phyloP scores from a whole-genome alignment of 306 rosid species.

The Prunus salicina region DNA sequence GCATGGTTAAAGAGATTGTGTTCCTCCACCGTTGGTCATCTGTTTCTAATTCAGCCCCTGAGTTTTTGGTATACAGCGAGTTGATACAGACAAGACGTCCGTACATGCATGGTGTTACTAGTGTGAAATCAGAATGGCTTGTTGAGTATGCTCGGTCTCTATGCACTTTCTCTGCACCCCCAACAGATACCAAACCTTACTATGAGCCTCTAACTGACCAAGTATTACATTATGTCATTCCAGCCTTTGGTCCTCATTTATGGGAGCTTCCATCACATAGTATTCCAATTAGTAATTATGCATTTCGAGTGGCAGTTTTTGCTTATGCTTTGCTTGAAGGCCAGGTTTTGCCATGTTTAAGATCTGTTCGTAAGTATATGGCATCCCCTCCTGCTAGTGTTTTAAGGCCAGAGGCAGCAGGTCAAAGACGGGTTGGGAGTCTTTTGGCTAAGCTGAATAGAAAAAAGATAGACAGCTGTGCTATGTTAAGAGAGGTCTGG shows the following conservation, averaged over 20 bases:
- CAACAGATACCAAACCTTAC: constrained; percentile 57
- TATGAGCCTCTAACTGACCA: constrained; percentile 64
- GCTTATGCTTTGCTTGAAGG: constrained; percentile 84
- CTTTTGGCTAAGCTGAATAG: constrained; percentile 48
- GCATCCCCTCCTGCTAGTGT: constrained; percentile 70
- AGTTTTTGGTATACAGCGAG: constrained; percentile 87
- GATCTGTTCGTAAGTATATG: constrained; percentile 51
- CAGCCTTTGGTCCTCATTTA: constrained; percentile 69
- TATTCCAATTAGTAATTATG: constrained; percentile 36
- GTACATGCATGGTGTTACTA: constrained; percentile 87
- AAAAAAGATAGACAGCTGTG: constrained; percentile 46
- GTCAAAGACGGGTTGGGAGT: constrained; percentile 80
- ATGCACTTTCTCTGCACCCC: constrained; percentile 61
- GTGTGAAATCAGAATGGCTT: constrained; percentile 79
- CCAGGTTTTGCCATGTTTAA: constrained; percentile 77
- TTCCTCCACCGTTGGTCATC: constrained; percentile 75
- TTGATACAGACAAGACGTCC: constrained; percentile 65
- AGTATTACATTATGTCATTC: constrained; percentile 58
- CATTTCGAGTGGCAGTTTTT: constrained; percentile 49
- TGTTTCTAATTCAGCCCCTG: constrained; percentile 62
- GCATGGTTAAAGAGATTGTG: constrained; percentile 64
- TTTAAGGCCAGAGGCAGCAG: constrained; percentile 68
- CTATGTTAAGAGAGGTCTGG: constrained; percentile 63
- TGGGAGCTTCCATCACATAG: constrained; percentile 78
- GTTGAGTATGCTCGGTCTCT: constrained; percentile 68